phyloP scores from a whole-genome alignment of 257 asterid genomes.

The Parsonsia alboflavescens region DNA sequence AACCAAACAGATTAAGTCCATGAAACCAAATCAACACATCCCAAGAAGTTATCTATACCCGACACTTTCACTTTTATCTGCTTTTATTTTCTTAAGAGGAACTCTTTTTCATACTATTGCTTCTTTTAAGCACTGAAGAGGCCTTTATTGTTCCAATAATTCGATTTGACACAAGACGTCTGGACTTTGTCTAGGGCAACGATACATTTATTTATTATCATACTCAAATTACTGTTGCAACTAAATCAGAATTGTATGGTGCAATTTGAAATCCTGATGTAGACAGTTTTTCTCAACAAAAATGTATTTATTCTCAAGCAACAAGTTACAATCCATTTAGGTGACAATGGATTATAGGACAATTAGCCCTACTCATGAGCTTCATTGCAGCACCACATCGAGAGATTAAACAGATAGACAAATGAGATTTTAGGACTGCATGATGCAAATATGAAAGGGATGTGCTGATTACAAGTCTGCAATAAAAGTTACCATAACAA shows the following conservation, averaged over 20 bases:
- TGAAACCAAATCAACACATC: neutral
- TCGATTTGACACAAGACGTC: neutral
- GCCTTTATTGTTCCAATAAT: neutral
- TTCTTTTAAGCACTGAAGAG: neutral
- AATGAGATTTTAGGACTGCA: neutral
- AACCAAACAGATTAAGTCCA: neutral
- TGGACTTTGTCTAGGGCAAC: neutral
- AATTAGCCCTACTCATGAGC: neutral
- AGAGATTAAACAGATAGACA: neutral
- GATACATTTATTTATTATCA: neutral
- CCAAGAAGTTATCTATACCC: neutral
- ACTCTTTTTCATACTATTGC: too few relatives aligned
- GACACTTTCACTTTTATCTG: neutral
- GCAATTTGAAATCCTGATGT: neutral
- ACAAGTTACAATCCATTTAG: neutral
- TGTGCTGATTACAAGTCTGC: neutral
- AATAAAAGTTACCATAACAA: neutral
- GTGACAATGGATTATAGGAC: neutral
- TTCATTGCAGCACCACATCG: neutral
- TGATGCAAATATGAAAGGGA: neutral
- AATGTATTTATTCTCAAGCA: neutral
- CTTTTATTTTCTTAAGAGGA: too few relatives aligned
- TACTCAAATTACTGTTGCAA: neutral
- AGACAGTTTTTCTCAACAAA: neutral
- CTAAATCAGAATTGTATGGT: neutral